A percentile compares a stretch with the other conserved stretches of the same genome.
These are phyloP conservation scores for Verticillium albo-atrum DNA, from an alignment of 2,329 filamentous ascomycete genomes.

Conservation along the genomic window DNA sequence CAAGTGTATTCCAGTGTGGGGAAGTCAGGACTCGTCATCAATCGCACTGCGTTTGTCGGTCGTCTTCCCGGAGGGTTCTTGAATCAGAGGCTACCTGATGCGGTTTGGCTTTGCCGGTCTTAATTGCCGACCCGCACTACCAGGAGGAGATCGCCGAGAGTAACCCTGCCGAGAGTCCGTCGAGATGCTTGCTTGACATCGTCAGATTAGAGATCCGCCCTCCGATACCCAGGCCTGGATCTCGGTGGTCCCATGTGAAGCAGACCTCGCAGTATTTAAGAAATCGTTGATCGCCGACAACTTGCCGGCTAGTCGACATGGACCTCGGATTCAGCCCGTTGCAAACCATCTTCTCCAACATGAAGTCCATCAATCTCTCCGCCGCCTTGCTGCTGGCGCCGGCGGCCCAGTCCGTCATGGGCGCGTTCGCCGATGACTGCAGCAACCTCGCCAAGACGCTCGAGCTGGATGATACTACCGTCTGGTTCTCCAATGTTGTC, in stretches of 20 bases:
- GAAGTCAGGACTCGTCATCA: background rate
- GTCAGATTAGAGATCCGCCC: background rate
- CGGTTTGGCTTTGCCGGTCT: background rate
- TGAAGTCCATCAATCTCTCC: constrained; percentile 8
- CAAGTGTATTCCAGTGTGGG: constrained; percentile 1
- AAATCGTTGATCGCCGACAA: background rate
- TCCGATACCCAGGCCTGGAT: background rate
- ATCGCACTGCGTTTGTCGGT: background rate
- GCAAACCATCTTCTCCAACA: constrained; percentile 2
- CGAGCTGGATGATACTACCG: constrained; percentile 23
- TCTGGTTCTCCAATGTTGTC: constrained; percentile 30
- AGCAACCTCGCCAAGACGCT: constrained; percentile 22
- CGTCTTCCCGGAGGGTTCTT: background rate
- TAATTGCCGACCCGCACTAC: constrained; percentile 5
- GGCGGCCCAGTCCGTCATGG: constrained; percentile 6
- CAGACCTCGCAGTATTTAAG: constrained; percentile 5
- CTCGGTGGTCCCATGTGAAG: too few species aligned
- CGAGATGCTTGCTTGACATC: constrained; percentile 2
- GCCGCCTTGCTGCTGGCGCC: constrained; percentile 5
- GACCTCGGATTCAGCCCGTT: background rate
- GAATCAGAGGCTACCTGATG: background rate
- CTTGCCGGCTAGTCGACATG: background rate
- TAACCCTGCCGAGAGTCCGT: background rate
- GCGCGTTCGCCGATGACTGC: constrained; percentile 13
- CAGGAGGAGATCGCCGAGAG: constrained; percentile 3